Evolutionary conservation across 208 protist genomes (phyloP), one percentile per base, ranked within the genome.

Genomic region (Wallacemonas collosoma): DNA sequence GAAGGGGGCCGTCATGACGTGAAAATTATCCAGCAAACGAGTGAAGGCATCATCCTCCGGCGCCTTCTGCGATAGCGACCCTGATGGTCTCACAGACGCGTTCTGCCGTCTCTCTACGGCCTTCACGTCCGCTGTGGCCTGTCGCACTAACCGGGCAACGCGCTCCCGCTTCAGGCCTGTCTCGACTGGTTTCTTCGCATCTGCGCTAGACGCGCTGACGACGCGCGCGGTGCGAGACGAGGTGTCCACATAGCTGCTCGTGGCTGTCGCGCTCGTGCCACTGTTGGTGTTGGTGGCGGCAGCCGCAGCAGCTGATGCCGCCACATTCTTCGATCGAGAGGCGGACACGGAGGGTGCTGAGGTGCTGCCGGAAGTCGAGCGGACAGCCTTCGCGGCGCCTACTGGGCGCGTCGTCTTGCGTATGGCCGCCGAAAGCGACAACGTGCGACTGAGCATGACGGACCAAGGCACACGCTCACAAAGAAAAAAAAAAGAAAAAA

Each of bases 1-100:
- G 39, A 90, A 77, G 5, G 90, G 86, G 39, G 71, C 68, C 12
- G 85, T 80, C 58, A 73, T 67, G 38, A 75, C 71, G 35, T 79
- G 61, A 48, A 88, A 83, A 17, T 73, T 67, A 12, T 76, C 74
- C 41, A 79, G 64, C 53, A 83, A 71, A n/a, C 66, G 48, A 6
- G 65, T 74, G 71, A 79, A 79, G 57, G 45, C 61, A 40, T 77
- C 77, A n/a, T 60, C 60, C 43, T 44, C 50, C 26, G 26, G 26
- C 26, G 26, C 26, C 26, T 26, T 26, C 26, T 26, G 26, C 26
- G 26, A 26, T 0, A 26, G 26, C 26, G 26, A 26, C 26, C 26
- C 26, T 26, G 26, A 26, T 26, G 26, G 26, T 26, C 26, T 0
- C 26, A 26, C 26, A 26, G 26, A 26, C 26, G 26, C 26, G 26